Evolutionary conservation across 306 rosid genomes (phyloP).

Genomic region (Pyrus communis): DNA sequence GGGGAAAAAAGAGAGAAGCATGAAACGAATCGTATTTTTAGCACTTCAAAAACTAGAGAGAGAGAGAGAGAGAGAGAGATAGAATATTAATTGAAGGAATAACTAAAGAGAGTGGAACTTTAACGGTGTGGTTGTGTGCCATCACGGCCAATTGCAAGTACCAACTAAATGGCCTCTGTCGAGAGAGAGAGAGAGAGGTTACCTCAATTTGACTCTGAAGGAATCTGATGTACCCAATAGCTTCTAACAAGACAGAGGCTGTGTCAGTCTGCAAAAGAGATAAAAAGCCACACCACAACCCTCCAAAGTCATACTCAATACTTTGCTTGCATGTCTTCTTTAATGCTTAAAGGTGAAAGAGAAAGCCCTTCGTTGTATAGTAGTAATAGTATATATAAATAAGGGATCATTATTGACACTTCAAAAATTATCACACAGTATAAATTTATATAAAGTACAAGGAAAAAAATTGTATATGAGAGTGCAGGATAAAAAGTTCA

Average conservation of each 20-base stretch:
- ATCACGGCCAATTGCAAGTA: neutral
- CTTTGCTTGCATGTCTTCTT: constrained; percentile 12
- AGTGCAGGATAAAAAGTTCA: neutral
- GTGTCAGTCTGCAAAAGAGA: constrained; percentile 99
- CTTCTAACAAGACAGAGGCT: constrained; percentile 98
- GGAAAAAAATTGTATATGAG: neutral
- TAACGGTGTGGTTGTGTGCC: constrained; percentile 29
- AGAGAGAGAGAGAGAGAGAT: constrained; percentile 6
- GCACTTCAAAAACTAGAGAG: constrained; percentile 27
- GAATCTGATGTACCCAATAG: constrained; percentile 99
- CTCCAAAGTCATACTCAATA: constrained; percentile 39
- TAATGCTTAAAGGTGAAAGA: constrained; percentile 23
- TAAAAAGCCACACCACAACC: constrained; percentile 32
- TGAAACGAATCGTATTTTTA: constrained; percentile 5
- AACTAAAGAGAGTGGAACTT: constrained; percentile 31
- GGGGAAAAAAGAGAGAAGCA: neutral
- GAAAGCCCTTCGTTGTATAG: neutral
- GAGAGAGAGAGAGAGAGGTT: constrained; percentile 36
- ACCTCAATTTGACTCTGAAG: constrained; percentile 99
- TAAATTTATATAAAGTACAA: no score
- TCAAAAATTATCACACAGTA: neutral
- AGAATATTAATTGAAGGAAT: constrained; percentile 13
- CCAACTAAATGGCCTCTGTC: constrained; percentile 37
- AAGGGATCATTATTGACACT: neutral
- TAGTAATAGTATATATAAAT: neutral